A percentile compares a stretch with the other conserved stretches of the same genome.
These are phyloP conservation scores for Zopfia rhizophila DNA, from an alignment of 2,329 filamentous ascomycete species.

Conservation along the genomic window DNA sequence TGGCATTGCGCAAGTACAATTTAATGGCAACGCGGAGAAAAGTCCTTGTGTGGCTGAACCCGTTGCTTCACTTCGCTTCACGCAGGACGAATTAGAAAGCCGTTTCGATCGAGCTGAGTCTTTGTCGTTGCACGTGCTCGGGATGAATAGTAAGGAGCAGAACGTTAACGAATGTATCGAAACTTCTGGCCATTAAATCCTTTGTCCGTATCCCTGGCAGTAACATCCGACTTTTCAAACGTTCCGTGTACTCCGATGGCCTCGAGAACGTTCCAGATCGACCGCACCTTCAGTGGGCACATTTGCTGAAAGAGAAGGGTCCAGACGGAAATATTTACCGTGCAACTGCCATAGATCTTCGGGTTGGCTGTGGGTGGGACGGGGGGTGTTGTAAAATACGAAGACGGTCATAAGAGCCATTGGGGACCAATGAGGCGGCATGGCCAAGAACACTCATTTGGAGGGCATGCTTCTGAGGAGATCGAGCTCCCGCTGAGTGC, in stretches of 20 bases:
- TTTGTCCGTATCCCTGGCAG: conserved; percentile 55
- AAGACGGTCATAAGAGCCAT: conserved; percentile 55
- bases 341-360: conserved; percentile 58
- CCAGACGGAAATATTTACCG: conserved; percentile 45
- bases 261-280: conserved; percentile 3
- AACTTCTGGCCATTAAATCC: conserved; percentile 38
- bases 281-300: conserved; percentile 35
- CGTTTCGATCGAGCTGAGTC: conserved; percentile 42
- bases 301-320: conserved; percentile 27
- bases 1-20: conserved; percentile 41
- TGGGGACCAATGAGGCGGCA: conserved; percentile 49
- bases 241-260: conserved; percentile 35
- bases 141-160: conserved; percentile 55
- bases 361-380: conserved; percentile 58
- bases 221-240: conserved; percentile 52
- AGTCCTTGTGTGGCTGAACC: conserved; percentile 28
- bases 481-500: conserved; percentile 38
- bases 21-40: conserved; percentile 32
- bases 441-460: conserved; percentile 43
- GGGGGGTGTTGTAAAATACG: conserved; percentile 59
- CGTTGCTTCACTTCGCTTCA: conserved; percentile 29
- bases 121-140: conserved; percentile 47
- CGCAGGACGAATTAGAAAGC: conserved; percentile 38
- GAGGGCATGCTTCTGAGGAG: conserved; percentile 43
- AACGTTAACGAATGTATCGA: conserved; percentile 48